Conservation (phyloP, 2,329 filamentous ascomycete genomes). For the Penicillium corylophilum region DNA sequence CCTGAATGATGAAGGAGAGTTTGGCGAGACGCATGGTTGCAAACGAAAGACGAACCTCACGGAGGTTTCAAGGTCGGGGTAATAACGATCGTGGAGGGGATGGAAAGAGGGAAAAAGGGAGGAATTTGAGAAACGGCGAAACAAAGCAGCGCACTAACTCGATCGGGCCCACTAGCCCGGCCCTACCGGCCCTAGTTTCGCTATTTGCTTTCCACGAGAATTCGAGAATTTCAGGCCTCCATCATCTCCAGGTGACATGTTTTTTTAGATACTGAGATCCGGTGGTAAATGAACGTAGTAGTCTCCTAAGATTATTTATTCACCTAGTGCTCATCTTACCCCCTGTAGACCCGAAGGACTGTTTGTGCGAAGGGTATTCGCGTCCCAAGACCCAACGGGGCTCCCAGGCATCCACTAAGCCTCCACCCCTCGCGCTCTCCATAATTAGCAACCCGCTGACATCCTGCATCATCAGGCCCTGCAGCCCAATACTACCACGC, state of each 20-base stretch:
- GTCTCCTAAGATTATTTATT: background rate
- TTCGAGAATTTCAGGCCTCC: background rate
- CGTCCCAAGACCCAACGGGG: background rate
- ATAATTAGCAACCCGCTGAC: conserved; percentile 4
- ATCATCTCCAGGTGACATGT: background rate
- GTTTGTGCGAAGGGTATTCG: background rate
- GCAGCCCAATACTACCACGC: background rate
- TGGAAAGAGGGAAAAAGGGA: conserved; percentile 5
- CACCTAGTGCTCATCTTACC: background rate
- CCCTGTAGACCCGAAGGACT: background rate
- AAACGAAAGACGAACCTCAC: conserved; percentile 1
- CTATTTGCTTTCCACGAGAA: background rate
- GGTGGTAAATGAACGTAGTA: no score
- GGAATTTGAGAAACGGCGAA: conserved; percentile 5
- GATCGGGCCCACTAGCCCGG: conserved; percentile 11
- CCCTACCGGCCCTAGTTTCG: conserved; percentile 17
- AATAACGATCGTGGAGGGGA: conserved; percentile 9
- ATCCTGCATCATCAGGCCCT: background rate
- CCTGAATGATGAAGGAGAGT: conserved; percentile 34
- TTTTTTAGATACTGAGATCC: background rate
- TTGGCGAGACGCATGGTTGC: conserved; percentile 33
- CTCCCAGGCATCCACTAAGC: background rate
- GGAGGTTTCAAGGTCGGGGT: conserved; percentile 5
- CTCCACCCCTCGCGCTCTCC: background rate
- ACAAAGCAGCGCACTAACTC: conserved; percentile 13